Evolutionary conservation across 73 alveolate genomes (phyloP).

Genomic region (Effrenium voratum): DNA sequence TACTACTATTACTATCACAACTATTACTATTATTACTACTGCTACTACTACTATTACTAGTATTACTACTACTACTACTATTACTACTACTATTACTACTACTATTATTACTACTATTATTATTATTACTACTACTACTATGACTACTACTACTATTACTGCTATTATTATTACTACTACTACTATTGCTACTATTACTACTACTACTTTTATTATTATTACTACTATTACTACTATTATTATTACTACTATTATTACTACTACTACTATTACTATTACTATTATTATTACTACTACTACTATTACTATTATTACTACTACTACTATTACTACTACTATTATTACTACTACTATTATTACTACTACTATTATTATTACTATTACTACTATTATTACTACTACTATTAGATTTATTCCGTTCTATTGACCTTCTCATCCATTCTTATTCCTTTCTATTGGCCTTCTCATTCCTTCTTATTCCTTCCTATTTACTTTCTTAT

Average conservation of each 20-base stretch:
- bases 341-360: constrained; percentile 1
- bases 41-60: constrained; percentile 15
- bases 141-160: not conserved
- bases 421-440: too few relatives aligned
- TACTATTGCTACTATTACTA: not conserved
- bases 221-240: not conserved
- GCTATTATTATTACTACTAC: not conserved
- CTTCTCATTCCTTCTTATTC: too few relatives aligned
- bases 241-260: not conserved
- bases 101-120: not conserved
- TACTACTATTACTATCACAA: constrained; percentile 11
- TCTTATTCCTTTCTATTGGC: too few relatives aligned
- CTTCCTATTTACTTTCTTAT: too few relatives aligned
- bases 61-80: constrained; percentile 1
- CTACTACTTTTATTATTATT: not conserved
- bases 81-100: not conserved
- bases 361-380: constrained; percentile 9
- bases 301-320: not conserved
- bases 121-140: not conserved
- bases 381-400: constrained; percentile 28
- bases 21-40: constrained; percentile 16
- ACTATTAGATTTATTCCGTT: not conserved
- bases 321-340: not conserved
- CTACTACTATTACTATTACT: constrained; percentile 12
- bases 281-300: constrained; percentile 10